Percentiles rank a stretch among this genome's conserved stretches.
Conservation (phyloP, 371 early-diverging fungal genomes). For the Mortierella sp. region DNA sequence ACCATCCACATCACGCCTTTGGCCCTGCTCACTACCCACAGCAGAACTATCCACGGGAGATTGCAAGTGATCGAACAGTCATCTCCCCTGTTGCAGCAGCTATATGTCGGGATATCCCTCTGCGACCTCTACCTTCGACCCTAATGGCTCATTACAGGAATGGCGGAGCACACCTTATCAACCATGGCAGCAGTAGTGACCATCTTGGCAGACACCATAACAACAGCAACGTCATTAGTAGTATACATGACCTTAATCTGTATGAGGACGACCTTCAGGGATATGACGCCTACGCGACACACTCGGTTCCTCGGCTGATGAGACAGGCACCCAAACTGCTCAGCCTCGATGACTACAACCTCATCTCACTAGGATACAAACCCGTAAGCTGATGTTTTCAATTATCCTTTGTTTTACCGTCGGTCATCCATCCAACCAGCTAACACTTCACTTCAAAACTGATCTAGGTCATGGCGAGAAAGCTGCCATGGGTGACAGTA, state of each 20-base stretch:
- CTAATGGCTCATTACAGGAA: conserved; percentile 24
- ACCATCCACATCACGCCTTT: conserved; percentile 6
- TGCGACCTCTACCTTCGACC: conserved; percentile 30
- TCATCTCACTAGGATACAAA: conserved; percentile 39
- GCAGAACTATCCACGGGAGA: background rate
- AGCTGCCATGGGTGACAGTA: conserved; percentile 35
- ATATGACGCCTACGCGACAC: conserved; percentile 18
- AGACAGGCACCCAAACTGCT: conserved; percentile 43
- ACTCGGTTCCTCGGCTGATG: conserved; percentile 24
- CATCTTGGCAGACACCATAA: background rate
- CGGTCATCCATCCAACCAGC: background rate
- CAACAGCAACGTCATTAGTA: conserved; percentile 24
- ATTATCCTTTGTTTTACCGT: background rate
- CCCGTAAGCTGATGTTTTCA: conserved; percentile 25
- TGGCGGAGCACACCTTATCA: conserved; percentile 10
- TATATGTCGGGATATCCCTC: conserved; percentile 34
- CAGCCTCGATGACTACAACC: conserved; percentile 41
- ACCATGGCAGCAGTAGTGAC: background rate
- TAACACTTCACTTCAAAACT: background rate
- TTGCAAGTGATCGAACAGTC: conserved; percentile 2
- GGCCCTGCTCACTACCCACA: background rate
- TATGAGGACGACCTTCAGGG: conserved; percentile 33
- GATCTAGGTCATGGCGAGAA: conserved; percentile 42
- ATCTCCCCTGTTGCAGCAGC: conserved; percentile 24
- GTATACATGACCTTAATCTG: conserved; percentile 29